These are phyloP conservation scores for Pichia insulana DNA, from an alignment of 805 yeast genomes.

Conservation along the genomic window DNA sequence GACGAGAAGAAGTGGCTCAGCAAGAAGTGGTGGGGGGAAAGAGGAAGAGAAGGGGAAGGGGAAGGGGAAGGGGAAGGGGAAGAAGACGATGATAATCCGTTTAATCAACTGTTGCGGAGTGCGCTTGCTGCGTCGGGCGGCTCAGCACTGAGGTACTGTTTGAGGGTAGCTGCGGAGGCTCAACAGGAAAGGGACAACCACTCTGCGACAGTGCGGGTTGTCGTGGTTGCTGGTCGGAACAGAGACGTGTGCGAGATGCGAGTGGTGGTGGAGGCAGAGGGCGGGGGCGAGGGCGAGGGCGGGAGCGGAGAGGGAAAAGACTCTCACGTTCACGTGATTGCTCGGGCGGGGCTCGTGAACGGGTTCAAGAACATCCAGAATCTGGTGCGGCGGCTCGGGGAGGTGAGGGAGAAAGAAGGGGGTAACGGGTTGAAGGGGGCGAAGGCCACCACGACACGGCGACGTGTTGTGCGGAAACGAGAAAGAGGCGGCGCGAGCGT, in stretches of 20 bases:
- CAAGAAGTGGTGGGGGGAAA: too few species aligned
- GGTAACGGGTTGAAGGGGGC: constrained; percentile 16
- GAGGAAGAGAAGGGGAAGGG: too few species aligned
- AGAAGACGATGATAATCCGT: too few species aligned
- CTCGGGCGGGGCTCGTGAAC: constrained; percentile 58
- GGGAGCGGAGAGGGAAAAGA: too few species aligned
- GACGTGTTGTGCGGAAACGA: constrained; percentile 16
- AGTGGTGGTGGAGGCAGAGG: constrained; percentile 29
- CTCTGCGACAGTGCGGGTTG: constrained; percentile 23
- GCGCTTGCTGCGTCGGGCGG: too few species aligned
- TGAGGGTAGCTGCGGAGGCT: too few species aligned
- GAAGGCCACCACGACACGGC: constrained; percentile 29
- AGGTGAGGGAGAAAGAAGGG: constrained; percentile 21
- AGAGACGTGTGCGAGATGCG: constrained; percentile 66
- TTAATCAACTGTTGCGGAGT: too few species aligned
- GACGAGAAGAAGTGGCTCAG: too few species aligned
- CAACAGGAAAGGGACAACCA: constrained; percentile 6
- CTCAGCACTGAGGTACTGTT: too few species aligned
- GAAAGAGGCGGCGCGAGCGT: neutral
- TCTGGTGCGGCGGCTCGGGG: constrained; percentile 72
- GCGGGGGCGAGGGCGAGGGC: constrained; percentile 21
- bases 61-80: constrained; percentile 9
- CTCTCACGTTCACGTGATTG: too few species aligned
- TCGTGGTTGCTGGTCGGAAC: constrained; percentile 57
- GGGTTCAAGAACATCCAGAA: constrained; percentile 95